Conservation (phyloP, 176 grass and related monocot species). For the sorghum (Sorghum bicolor) region DNA sequence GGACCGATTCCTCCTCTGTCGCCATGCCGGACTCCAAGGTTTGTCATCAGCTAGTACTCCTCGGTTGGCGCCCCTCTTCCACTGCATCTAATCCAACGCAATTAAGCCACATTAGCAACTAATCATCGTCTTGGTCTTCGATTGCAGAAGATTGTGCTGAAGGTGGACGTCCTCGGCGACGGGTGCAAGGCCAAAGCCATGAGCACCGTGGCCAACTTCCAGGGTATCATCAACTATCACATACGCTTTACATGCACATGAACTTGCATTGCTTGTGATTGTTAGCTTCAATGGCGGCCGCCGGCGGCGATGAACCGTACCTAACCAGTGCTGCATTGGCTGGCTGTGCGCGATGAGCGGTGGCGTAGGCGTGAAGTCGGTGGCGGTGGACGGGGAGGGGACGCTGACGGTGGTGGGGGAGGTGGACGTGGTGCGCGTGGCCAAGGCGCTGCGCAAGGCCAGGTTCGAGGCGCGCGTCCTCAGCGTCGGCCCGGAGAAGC, state of each 20-base stretch:
- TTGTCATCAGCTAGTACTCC: neutral
- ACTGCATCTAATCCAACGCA: neutral
- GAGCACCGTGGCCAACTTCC: constrained; percentile 33
- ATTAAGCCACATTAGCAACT: neutral
- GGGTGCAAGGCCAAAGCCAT: constrained; percentile 50
- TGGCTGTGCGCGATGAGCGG: neutral
- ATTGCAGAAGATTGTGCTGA: constrained; percentile 72
- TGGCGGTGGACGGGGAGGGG: constrained; percentile 48
- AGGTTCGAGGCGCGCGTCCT: constrained; percentile 21
- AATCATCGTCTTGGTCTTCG: neutral
- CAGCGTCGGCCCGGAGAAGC: constrained; percentile 62
- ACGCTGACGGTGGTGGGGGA: constrained; percentile 59
- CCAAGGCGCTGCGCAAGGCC: constrained; percentile 46
- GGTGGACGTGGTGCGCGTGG: constrained; percentile 50
- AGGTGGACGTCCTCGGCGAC: constrained; percentile 42
- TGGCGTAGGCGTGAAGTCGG: constrained; percentile 51
- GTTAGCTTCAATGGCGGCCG: neutral
- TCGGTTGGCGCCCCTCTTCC: neutral
- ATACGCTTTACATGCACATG: neutral
- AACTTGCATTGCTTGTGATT: neutral
- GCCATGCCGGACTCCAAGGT: constrained; percentile 4
- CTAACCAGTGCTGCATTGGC: neutral
- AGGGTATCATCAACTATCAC: constrained; percentile 22
- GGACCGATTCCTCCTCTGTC: neutral
- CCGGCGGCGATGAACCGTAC: too few relatives aligned